Percentiles rank a stretch among this genome's conserved stretches.
phyloP scores from a whole-genome alignment of 139 green algal species.

The Deuterostichococcus epilithicus region DNA sequence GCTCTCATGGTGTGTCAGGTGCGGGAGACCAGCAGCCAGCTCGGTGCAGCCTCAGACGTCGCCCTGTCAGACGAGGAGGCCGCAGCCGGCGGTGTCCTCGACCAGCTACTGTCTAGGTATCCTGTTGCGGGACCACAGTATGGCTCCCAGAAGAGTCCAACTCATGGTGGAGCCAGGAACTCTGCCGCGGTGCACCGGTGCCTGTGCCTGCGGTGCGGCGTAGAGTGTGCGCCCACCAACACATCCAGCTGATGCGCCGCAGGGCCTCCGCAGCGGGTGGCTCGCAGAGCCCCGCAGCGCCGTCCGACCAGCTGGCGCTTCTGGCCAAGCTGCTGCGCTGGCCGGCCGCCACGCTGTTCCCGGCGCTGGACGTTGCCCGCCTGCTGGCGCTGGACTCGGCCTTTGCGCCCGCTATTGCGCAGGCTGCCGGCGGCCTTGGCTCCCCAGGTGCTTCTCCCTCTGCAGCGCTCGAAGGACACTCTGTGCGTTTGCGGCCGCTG shows the following conservation, averaged over 20 bases:
- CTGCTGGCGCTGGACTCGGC: slow-evolving; percentile 40
- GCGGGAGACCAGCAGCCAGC: slow-evolving; percentile 22
- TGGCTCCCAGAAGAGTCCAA: too few species aligned
- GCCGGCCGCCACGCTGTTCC: slow-evolving; percentile 65
- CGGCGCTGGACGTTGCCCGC: slow-evolving; percentile 67
- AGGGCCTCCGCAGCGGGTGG: not conserved
- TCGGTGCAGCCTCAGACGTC: not conserved
- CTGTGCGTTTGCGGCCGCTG: not conserved
- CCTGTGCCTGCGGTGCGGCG: too few species aligned
- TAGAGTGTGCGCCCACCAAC: too few species aligned
- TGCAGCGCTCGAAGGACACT: too few species aligned
- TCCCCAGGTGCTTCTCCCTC: not conserved
- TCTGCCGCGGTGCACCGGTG: too few species aligned
- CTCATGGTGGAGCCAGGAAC: too few species aligned
- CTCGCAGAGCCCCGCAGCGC: not conserved
- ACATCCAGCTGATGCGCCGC: too few species aligned
- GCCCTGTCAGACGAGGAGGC: not conserved
- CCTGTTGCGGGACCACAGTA: too few species aligned
- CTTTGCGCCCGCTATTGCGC: slow-evolving; percentile 20
- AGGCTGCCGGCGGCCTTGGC: not conserved
- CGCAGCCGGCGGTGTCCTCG: not conserved
- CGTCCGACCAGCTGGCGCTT: slow-evolving; percentile 18
- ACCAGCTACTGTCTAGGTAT: not conserved
- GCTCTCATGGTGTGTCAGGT: slow-evolving; percentile 24
- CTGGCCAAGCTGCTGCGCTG: slow-evolving; percentile 57